These are phyloP conservation scores for Microbotryomycetes sp. DNA, from an alignment of 1,284 basidiomycete species.

Conservation along the genomic window DNA sequence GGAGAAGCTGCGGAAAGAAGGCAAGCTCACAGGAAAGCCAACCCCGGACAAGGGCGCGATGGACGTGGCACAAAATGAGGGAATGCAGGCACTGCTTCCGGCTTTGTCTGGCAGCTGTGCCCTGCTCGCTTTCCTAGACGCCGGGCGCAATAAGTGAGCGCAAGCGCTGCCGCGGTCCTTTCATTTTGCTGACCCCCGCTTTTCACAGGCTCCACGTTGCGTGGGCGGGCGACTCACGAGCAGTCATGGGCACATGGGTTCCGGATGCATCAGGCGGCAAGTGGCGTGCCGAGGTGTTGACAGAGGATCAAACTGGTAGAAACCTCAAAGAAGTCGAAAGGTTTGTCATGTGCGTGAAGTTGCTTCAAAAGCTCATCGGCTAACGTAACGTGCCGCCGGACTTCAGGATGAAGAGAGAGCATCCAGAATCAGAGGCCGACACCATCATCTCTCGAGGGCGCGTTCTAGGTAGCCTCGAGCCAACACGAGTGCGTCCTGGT, in stretches of 20 bases:
- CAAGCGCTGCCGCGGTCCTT: background rate
- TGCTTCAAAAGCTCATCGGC: slow-evolving; percentile 2
- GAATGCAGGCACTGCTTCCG: slow-evolving; percentile 57
- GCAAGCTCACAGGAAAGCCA: slow-evolving; percentile 7
- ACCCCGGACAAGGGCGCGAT: slow-evolving; percentile 37
- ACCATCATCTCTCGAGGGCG: slow-evolving; percentile 79
- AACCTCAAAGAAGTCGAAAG: slow-evolving; percentile 67
- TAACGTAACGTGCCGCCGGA: slow-evolving; percentile 39
- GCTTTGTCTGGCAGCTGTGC: slow-evolving; percentile 81
- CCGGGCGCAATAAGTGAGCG: slow-evolving; percentile 54
- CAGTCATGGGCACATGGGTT: slow-evolving; percentile 90
- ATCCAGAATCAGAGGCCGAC: slow-evolving; percentile 70
- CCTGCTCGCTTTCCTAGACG: slow-evolving; percentile 75
- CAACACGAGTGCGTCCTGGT: slow-evolving; percentile 56
- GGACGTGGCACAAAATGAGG: slow-evolving; percentile 23
- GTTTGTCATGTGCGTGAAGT: slow-evolving; percentile 34
- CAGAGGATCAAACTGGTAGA: slow-evolving; percentile 89
- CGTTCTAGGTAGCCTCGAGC: slow-evolving; percentile 87
- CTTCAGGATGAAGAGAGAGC: slow-evolving; percentile 80
- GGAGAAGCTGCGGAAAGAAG: slow-evolving; percentile 39
- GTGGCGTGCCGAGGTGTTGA: slow-evolving; percentile 87
- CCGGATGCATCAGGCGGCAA: slow-evolving; percentile 45
- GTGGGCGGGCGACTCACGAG: slow-evolving; percentile 86
- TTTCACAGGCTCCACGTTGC: slow-evolving; percentile 66
- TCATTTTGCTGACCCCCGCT: no score